A percentile compares a stretch with the other conserved stretches of the same genome.
Conservation (phyloP, 345 rosid species). For the Syzygium jambos region DNA sequence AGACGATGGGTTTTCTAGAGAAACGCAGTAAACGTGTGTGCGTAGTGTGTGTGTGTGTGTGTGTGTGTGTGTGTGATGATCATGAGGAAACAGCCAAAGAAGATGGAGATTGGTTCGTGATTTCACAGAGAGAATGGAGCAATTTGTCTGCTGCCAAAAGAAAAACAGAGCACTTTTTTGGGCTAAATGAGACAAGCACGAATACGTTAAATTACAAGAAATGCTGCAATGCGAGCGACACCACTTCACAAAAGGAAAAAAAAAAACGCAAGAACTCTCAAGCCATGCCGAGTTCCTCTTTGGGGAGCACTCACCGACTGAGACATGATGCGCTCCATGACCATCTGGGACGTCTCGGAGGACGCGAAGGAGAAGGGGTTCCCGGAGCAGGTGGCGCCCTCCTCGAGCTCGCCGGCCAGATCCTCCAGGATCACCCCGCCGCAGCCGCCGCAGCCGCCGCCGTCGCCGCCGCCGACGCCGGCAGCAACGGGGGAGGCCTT, state of each 20-base stretch:
- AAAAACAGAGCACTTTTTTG: neutral
- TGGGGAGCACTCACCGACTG: constrained; percentile 73
- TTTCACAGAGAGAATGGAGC: neutral
- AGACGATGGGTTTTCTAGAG: neutral
- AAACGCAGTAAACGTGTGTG: neutral
- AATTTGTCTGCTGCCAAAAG: neutral
- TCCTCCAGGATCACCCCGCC: constrained; percentile 48
- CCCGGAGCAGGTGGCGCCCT: constrained; percentile 54
- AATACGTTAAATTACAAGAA: neutral
- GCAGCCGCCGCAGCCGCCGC: neutral
- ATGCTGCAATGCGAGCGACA: neutral
- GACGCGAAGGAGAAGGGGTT: constrained; percentile 93
- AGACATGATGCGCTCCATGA: constrained; percentile 95
- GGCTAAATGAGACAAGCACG: neutral
- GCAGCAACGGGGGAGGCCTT: constrained; percentile 12
- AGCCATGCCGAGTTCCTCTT: neutral
- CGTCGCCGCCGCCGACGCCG: constrained; percentile 1
- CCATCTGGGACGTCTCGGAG: constrained; percentile 95
- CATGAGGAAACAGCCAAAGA: neutral
- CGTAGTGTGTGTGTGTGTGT: neutral
- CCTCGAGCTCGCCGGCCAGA: constrained; percentile 52
- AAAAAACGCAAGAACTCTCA: neutral
- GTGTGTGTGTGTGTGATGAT: neutral
- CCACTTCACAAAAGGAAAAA: neutral
- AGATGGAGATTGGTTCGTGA: neutral